These are phyloP conservation scores for Candida maesae DNA, from an alignment of 805 yeast species.

Conservation along the genomic window DNA sequence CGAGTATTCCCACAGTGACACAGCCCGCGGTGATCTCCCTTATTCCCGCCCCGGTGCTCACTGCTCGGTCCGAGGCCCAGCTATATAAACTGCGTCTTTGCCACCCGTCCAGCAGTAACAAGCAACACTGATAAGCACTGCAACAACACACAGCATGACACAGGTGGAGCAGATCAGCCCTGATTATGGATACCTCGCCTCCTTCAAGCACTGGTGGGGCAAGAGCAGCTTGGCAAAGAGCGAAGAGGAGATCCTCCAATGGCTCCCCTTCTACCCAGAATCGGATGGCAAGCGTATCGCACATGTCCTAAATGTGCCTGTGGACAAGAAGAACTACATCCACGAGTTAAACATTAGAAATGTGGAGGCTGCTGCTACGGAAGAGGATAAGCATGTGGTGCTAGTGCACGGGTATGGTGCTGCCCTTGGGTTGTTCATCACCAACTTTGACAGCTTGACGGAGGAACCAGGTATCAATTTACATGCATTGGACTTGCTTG, in stretches of 20 bases:
- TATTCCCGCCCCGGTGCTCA: no score
- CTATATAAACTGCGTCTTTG: no score
- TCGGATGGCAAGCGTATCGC: slow-evolving; percentile 46
- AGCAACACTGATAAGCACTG: no score
- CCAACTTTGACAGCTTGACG: slow-evolving; percentile 53
- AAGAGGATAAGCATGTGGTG: slow-evolving; percentile 45
- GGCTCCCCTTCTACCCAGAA: slow-evolving; percentile 56
- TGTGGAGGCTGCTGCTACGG: slow-evolving; percentile 26
- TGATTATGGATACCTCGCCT: slow-evolving; percentile 27
- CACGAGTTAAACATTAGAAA: slow-evolving; percentile 71
- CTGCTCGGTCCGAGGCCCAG: no score
- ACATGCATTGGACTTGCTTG: slow-evolving; percentile 59
- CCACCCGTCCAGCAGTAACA: no score
- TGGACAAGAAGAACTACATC: slow-evolving; percentile 48
- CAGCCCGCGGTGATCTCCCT: no score
- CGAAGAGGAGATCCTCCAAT: slow-evolving; percentile 50
- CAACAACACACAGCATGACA: no score
- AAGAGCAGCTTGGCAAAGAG: slow-evolving; percentile 33
- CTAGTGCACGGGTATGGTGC: slow-evolving; percentile 87
- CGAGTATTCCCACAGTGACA: no score
- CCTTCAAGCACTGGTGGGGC: slow-evolving; percentile 42
- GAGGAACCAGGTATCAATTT: slow-evolving; percentile 49
- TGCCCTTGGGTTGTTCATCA: slow-evolving; percentile 69
- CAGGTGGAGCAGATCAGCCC: neutral
- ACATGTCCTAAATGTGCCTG: slow-evolving; percentile 48